Percentiles rank a stretch among this genome's conserved stretches.
phyloP scores from a whole-genome alignment of 345 rosid genomes.

The Kernera saxatilis region DNA sequence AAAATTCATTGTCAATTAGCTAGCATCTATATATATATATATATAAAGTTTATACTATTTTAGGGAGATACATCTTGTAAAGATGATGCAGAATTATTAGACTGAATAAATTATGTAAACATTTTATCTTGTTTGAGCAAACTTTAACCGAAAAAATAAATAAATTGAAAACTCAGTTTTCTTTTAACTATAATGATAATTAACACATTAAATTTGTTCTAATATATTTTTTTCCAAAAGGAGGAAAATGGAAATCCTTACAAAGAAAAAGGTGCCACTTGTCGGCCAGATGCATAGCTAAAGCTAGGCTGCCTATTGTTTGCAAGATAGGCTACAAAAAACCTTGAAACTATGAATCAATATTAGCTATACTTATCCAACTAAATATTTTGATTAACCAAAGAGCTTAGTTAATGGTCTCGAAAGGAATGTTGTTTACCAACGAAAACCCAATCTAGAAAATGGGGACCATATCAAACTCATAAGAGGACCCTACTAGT shows the following conservation, averaged over 20 bases:
- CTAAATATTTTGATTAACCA: constrained; percentile 10
- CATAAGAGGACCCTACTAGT: background rate
- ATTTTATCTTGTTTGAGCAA: too few species aligned
- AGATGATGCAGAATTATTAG: too few species aligned
- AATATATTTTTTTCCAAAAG: too few species aligned
- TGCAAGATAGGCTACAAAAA: constrained; percentile 15
- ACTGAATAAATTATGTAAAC: too few species aligned
- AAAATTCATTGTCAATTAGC: too few species aligned
- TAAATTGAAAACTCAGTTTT: too few species aligned
- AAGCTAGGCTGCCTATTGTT: constrained; percentile 16
- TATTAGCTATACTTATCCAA: background rate
- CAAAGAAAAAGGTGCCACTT: constrained; percentile 8
- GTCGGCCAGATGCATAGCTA: constrained; percentile 15
- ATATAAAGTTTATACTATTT: too few species aligned
- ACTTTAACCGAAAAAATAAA: too few species aligned
- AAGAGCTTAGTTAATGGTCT: background rate
- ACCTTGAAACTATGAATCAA: constrained; percentile 19
- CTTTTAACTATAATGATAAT: too few species aligned
- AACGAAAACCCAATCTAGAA: background rate
- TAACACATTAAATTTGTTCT: too few species aligned
- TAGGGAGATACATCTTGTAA: too few species aligned
- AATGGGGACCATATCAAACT: constrained; percentile 9
- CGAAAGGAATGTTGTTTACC: constrained; percentile 6
- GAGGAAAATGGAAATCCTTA: background rate
- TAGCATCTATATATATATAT: too few species aligned